Evolutionary conservation across 2,329 filamentous ascomycete species (phyloP).

Genomic region (Exophiala sp.): DNA sequence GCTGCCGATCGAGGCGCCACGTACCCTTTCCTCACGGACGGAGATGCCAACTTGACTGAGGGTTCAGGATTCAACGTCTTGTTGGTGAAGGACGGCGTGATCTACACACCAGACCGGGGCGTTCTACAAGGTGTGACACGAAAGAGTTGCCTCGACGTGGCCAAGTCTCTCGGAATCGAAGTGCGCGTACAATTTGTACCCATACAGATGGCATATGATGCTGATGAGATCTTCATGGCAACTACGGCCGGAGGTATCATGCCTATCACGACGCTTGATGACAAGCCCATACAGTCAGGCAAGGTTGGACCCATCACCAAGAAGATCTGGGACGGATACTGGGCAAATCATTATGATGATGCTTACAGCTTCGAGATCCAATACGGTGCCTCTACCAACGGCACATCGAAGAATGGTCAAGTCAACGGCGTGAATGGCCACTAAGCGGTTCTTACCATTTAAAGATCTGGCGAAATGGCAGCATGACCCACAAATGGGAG

Average conservation of each 20-base stretch:
- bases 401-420: not conserved
- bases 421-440: constrained; percentile 5
- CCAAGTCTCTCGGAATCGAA: constrained; percentile 33
- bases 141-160: constrained; percentile 48
- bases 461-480: not conserved
- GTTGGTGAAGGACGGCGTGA: constrained; percentile 43
- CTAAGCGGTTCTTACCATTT: not conserved
- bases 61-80: constrained; percentile 51
- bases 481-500: not conserved
- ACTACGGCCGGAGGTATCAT: constrained; percentile 55
- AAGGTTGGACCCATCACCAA: constrained; percentile 46
- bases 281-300: constrained; percentile 39
- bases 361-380: constrained; percentile 33
- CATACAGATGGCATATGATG: constrained; percentile 39
- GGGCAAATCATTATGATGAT: constrained; percentile 46
- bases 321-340: constrained; percentile 52
- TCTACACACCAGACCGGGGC: constrained; percentile 49
- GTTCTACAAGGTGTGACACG: constrained; percentile 50
- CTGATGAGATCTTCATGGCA: constrained; percentile 53
- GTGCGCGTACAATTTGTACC: constrained; percentile 43
- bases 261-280: constrained; percentile 50
- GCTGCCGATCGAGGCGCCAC: constrained; percentile 45
- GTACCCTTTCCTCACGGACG: constrained; percentile 52
- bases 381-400: constrained; percentile 6
- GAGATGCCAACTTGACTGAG: constrained; percentile 49